phyloP scores from a whole-genome alignment of 805 yeast genomes.

The Kurtzmaniella fragi region DNA sequence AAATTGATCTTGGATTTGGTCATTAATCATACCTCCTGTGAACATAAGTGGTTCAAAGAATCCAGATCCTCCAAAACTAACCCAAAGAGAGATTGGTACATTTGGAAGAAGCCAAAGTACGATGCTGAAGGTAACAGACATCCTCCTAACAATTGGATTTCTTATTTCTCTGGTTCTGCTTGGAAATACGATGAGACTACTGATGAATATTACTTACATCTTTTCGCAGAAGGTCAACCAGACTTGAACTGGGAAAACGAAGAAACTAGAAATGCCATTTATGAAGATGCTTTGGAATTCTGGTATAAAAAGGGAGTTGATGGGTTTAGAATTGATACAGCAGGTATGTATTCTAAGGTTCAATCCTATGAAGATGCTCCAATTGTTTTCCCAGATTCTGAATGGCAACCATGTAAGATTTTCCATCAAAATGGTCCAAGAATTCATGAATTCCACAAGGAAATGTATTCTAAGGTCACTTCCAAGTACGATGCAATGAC shows the following conservation, averaged over 20 bases:
- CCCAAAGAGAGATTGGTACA: slow-evolving; percentile 59
- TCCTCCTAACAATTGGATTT: slow-evolving; percentile 56
- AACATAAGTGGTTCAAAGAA: slow-evolving; percentile 56
- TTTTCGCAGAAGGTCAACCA: slow-evolving; percentile 53
- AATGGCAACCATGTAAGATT: slow-evolving; percentile 34
- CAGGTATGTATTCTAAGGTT: slow-evolving; percentile 48
- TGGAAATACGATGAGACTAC: slow-evolving; percentile 54
- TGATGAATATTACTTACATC: slow-evolving; percentile 49
- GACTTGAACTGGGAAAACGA: slow-evolving; percentile 60
- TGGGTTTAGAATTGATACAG: slow-evolving; percentile 57
- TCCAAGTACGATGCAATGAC: slow-evolving; percentile 49
- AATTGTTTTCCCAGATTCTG: slow-evolving; percentile 32
- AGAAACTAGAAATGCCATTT: slow-evolving; percentile 32
- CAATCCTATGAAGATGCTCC: slow-evolving; percentile 46
- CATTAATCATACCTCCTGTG: slow-evolving; percentile 52
- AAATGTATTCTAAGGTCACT: slow-evolving; percentile 39
- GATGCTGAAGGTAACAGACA: slow-evolving; percentile 45
- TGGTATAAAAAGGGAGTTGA: slow-evolving; percentile 56
- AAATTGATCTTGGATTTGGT: slow-evolving; percentile 52
- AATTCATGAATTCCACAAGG: slow-evolving; percentile 54
- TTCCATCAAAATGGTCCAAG: slow-evolving; percentile 45
- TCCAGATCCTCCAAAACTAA: slow-evolving; percentile 45
- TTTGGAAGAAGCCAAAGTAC: slow-evolving; percentile 49
- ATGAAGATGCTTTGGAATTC: slow-evolving; percentile 43
- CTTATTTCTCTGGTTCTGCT: slow-evolving; percentile 50